Conservation (phyloP, 2,329 filamentous ascomycete genomes). For the Penicillium olsonii region DNA sequence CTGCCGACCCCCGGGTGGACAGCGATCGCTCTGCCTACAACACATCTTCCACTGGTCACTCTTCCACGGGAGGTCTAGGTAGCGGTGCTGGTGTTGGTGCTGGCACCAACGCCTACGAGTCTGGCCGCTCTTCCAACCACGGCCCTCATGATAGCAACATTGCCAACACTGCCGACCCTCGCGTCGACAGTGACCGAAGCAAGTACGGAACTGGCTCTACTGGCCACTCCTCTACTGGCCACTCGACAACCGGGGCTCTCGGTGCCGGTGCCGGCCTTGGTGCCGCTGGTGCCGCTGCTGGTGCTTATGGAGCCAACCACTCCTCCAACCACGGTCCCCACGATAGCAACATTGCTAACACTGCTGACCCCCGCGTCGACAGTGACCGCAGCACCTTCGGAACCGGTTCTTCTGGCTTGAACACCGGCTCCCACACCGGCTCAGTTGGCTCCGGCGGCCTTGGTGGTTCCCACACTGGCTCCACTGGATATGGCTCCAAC, state of each 20-base stretch:
- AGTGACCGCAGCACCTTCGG: constrained; percentile 1
- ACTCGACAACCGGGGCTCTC: background rate
- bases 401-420: background rate
- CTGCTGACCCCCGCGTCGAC: constrained; percentile 11
- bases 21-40: constrained; percentile 10
- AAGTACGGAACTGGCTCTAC: too few relatives aligned
- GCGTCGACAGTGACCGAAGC: background rate
- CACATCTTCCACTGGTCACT: background rate
- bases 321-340: constrained; percentile 15
- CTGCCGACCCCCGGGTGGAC: constrained; percentile 17
- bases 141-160: background rate
- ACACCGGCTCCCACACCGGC: background rate
- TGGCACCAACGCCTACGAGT: background rate
- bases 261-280: background rate
- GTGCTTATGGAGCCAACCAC: background rate
- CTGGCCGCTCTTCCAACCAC: background rate
- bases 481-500: background rate
- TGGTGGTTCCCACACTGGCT: background rate
- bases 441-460: background rate
- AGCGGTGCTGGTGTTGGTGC: background rate
- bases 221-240: background rate
- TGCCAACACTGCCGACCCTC: background rate
- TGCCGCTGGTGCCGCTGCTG: background rate
- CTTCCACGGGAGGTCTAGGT: background rate
- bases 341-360: constrained; percentile 12